These are phyloP conservation scores for Colletotrichum sp. DNA, from an alignment of 2,329 filamentous ascomycete species.

Conservation along the genomic window DNA sequence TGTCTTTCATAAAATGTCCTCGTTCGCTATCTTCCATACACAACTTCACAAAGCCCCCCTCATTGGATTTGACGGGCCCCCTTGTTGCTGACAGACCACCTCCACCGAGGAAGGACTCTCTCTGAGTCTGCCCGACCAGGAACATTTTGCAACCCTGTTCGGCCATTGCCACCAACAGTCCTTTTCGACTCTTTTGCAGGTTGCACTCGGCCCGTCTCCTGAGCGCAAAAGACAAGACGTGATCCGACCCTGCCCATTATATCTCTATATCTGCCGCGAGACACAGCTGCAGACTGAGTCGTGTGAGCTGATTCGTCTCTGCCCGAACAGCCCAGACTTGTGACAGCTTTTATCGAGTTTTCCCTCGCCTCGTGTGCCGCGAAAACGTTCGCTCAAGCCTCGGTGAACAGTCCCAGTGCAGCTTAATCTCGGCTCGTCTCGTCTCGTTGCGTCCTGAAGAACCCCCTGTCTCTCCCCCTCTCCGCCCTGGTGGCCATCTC, in stretches of 20 bases:
- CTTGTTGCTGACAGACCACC: background rate
- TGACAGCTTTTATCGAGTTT: background rate
- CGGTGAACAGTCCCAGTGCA: background rate
- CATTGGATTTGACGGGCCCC: background rate
- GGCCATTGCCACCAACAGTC: background rate
- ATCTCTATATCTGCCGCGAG: background rate
- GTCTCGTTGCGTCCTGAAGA: background rate
- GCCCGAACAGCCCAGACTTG: background rate
- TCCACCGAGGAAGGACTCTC: background rate
- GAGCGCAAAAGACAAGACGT: background rate
- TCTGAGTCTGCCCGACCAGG: background rate
- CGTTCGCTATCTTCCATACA: background rate
- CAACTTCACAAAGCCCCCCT: background rate
- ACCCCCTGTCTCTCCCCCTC: background rate
- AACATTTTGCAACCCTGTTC: background rate
- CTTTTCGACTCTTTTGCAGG: background rate
- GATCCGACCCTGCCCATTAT: background rate
- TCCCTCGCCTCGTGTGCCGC: background rate
- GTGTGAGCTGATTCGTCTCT: background rate
- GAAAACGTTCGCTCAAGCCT: background rate
- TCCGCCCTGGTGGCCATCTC: background rate
- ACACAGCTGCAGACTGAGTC: background rate
- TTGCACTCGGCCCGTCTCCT: background rate
- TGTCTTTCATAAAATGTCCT: background rate
- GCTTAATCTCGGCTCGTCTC: constrained; percentile 8